These are phyloP conservation scores for Olyra latifolia DNA, from an alignment of 176 grass and related monocot genomes.

Conservation along the genomic window DNA sequence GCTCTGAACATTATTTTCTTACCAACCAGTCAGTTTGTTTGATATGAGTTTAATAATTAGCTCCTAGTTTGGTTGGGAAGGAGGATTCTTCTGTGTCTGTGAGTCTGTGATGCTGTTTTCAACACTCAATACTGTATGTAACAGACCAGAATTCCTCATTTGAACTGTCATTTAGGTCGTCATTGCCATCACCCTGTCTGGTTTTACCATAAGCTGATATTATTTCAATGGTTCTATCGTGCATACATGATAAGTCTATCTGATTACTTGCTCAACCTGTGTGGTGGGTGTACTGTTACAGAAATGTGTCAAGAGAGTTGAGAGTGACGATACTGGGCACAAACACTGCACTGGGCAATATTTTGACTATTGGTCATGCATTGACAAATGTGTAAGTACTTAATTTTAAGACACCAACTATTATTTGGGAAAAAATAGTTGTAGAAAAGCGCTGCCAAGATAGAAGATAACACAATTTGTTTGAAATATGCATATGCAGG, in stretches of 20 bases:
- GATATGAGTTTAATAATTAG: neutral
- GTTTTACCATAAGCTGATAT: neutral
- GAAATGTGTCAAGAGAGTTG: slow-evolving; percentile 59
- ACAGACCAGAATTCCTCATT: neutral
- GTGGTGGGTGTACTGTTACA: slow-evolving; percentile 21
- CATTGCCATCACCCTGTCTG: neutral
- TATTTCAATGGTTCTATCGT: neutral
- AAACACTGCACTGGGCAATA: slow-evolving; percentile 81
- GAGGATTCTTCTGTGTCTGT: neutral
- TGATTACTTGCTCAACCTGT: neutral
- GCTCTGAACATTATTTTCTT: neutral
- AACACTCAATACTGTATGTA: neutral
- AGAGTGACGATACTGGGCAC: slow-evolving; percentile 58
- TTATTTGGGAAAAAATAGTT: neutral
- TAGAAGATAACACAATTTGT: neutral
- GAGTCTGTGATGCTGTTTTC: neutral
- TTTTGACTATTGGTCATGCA: slow-evolving; percentile 70
- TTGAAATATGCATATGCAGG: slow-evolving; percentile 35
- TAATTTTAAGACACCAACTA: neutral
- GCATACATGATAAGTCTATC: neutral
- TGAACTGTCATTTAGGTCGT: neutral
- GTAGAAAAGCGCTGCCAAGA: neutral
- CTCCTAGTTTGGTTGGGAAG: neutral
- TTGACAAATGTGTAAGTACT: slow-evolving; percentile 69
- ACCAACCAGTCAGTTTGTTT: neutral